These are phyloP conservation scores for Copromyces sp. DNA, from an alignment of 495 filamentous ascomycete species.

Conservation along the genomic window DNA sequence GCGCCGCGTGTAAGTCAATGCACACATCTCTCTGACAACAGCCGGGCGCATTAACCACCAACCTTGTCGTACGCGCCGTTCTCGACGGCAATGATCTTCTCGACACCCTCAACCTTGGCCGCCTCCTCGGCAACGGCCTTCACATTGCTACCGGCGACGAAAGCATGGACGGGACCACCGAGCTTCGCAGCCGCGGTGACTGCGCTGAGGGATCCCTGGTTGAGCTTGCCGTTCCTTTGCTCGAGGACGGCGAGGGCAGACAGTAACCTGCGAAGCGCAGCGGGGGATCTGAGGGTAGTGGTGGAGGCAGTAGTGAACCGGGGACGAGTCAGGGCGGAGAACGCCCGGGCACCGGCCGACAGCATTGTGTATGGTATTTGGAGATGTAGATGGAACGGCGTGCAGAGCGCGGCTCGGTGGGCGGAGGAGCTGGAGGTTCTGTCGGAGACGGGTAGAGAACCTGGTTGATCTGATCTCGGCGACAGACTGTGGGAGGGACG, in stretches of 20 bases:
- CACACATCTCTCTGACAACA: background rate
- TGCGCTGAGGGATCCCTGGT: constrained; percentile 70
- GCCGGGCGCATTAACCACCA: background rate
- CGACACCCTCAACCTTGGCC: constrained; percentile 78
- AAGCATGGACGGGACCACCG: constrained; percentile 74
- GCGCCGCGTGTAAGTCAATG: background rate
- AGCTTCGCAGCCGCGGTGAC: constrained; percentile 81
- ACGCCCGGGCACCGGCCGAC: constrained; percentile 17
- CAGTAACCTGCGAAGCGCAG: constrained; percentile 56
- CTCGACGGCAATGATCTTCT: constrained; percentile 82
- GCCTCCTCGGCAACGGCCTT: constrained; percentile 77
- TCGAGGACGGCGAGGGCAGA: constrained; percentile 88
- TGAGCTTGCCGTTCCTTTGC: constrained; percentile 83
- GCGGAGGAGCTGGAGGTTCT: background rate
- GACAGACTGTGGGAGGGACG: background rate
- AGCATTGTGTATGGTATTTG: constrained; percentile 14
- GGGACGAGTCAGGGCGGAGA: constrained; percentile 22
- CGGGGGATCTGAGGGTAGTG: constrained; percentile 21
- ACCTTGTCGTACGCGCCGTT: constrained; percentile 91
- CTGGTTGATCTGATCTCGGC: background rate
- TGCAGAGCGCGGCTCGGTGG: background rate
- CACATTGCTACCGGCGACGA: constrained; percentile 75
- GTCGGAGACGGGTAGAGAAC: background rate
- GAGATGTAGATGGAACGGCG: background rate
- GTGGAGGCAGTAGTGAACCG: constrained; percentile 13